These are phyloP conservation scores for Talaromyces piceae DNA, from an alignment of 2,329 filamentous ascomycete species.

Conservation along the genomic window DNA sequence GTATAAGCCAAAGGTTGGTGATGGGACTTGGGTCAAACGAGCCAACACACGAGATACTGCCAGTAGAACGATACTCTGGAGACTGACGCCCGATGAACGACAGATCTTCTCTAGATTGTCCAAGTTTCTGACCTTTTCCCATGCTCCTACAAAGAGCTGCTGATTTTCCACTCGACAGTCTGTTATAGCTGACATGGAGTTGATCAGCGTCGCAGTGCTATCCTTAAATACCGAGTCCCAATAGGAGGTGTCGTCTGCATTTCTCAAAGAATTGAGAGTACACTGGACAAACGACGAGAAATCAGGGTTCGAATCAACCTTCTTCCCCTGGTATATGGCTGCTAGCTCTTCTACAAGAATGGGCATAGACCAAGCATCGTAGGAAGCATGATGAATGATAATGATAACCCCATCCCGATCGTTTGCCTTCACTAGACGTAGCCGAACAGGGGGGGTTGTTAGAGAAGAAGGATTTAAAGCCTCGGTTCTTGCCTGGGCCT, in stretches of 20 bases:
- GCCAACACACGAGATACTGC: slow-evolving; percentile 22
- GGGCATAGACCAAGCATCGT: slow-evolving; percentile 31
- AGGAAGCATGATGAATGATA: slow-evolving; percentile 28
- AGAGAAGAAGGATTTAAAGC: slow-evolving; percentile 22
- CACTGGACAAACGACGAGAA: slow-evolving; percentile 20
- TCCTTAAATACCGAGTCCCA: slow-evolving; percentile 17
- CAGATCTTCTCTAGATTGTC: slow-evolving; percentile 16
- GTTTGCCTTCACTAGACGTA: slow-evolving; percentile 21
- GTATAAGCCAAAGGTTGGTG: slow-evolving; percentile 24
- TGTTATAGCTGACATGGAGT: background rate
- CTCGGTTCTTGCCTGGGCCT: slow-evolving; percentile 17
- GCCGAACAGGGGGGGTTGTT: slow-evolving; percentile 23
- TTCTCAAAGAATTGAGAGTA: slow-evolving; percentile 16
- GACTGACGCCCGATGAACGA: slow-evolving; percentile 15
- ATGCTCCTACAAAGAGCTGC: slow-evolving; percentile 17
- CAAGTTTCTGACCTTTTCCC: slow-evolving; percentile 19
- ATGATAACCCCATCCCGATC: slow-evolving; percentile 24
- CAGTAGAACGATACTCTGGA: slow-evolving; percentile 24
- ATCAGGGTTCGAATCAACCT: slow-evolving; percentile 12
- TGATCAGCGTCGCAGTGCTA: slow-evolving; percentile 16
- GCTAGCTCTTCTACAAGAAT: slow-evolving; percentile 25
- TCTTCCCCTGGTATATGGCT: slow-evolving; percentile 18
- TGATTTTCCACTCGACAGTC: slow-evolving; percentile 6
- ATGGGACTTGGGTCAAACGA: slow-evolving; percentile 13
- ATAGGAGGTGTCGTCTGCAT: slow-evolving; percentile 16